A percentile compares a stretch with the other conserved stretches of the same genome.
These are phyloP conservation scores for Phytopythium vexans DNA, from an alignment of 352 stramenopile species.

Conservation along the genomic window DNA sequence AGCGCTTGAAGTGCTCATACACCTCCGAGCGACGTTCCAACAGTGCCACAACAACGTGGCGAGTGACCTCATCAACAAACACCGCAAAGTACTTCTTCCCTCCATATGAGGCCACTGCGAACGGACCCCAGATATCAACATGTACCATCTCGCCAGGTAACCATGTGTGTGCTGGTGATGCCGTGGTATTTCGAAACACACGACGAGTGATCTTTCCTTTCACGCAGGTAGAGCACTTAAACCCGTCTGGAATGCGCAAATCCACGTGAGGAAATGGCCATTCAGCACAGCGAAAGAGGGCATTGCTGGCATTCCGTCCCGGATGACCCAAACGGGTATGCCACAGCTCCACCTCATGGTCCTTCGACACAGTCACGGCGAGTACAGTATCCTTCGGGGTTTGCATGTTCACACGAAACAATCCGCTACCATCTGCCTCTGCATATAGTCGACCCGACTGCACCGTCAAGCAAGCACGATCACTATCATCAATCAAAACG, in stretches of 20 bases:
- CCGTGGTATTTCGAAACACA: conserved; percentile 1
- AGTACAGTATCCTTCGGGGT: background rate
- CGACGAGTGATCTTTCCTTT: conserved; percentile 11
- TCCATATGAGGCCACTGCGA: conserved; percentile 9
- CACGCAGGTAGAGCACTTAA: conserved; percentile 4
- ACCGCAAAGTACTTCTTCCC: conserved; percentile 11
- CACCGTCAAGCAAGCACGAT: conserved; percentile 1
- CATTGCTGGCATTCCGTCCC: conserved; percentile 3
- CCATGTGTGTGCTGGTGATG: background rate
- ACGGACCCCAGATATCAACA: conserved; percentile 15
- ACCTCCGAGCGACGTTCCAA: conserved; percentile 11
- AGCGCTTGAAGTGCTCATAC: conserved; percentile 8
- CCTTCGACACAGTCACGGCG: background rate
- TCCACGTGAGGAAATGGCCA: conserved; percentile 1
- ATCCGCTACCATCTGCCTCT: conserved; percentile 5
- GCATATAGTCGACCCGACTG: background rate
- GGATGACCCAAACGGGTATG: conserved; percentile 7
- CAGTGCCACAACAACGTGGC: conserved; percentile 10
- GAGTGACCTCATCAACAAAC: conserved; percentile 15
- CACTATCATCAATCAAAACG: no score
- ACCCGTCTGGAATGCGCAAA: conserved; percentile 1
- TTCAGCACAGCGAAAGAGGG: conserved; percentile 2
- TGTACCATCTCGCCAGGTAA: conserved; percentile 10
- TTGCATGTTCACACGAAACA: conserved; percentile 4
- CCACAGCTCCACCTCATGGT: background rate